Percentiles rank a stretch among this genome's conserved stretches.
phyloP scores from a whole-genome alignment of 345 rosid genomes.

The Gynandropsis gynandra region DNA sequence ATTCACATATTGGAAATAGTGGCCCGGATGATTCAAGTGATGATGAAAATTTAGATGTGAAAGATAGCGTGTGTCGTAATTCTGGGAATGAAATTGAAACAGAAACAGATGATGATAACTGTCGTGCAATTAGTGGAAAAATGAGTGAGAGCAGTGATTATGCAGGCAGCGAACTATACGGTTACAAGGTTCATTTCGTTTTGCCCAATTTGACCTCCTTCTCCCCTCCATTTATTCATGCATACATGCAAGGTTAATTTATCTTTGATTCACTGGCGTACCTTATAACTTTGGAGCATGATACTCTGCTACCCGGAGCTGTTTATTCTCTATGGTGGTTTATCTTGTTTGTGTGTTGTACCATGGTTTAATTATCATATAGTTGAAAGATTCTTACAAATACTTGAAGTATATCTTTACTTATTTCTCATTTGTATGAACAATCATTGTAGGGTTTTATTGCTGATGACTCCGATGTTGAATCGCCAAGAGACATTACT shows the following conservation, averaged over 20 bases:
- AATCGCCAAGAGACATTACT: slow-evolving; percentile 48
- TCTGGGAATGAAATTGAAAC: slow-evolving; percentile 83
- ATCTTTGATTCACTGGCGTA: slow-evolving; percentile 1
- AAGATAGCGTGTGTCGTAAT: slow-evolving; percentile 76
- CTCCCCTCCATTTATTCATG: slow-evolving; percentile 14
- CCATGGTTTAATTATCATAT: too few relatives aligned
- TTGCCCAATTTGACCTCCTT: slow-evolving; percentile 14
- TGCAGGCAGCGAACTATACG: slow-evolving; percentile 80
- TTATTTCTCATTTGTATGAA: slow-evolving; percentile 12
- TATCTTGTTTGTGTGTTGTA: too few relatives aligned
- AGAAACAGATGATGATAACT: slow-evolving; percentile 72
- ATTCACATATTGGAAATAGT: slow-evolving; percentile 81
- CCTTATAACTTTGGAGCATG: slow-evolving; percentile 1
- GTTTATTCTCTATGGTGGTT: too few relatives aligned
- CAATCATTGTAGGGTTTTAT: slow-evolving; percentile 58
- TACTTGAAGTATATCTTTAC: too few relatives aligned
- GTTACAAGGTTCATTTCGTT: slow-evolving; percentile 60
- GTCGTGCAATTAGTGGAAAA: slow-evolving; percentile 73
- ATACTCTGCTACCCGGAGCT: neutral
- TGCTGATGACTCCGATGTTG: slow-evolving; percentile 76
- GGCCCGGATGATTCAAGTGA: slow-evolving; percentile 88
- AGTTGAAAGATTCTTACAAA: too few relatives aligned
- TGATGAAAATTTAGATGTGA: slow-evolving; percentile 65
- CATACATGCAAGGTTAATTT: slow-evolving; percentile 9
- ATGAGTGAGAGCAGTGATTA: slow-evolving; percentile 87